Percentiles rank a stretch among this genome's conserved stretches.
Evolutionary conservation across 2,329 filamentous ascomycete species (phyloP).

Genomic region (Daldinia sp.): DNA sequence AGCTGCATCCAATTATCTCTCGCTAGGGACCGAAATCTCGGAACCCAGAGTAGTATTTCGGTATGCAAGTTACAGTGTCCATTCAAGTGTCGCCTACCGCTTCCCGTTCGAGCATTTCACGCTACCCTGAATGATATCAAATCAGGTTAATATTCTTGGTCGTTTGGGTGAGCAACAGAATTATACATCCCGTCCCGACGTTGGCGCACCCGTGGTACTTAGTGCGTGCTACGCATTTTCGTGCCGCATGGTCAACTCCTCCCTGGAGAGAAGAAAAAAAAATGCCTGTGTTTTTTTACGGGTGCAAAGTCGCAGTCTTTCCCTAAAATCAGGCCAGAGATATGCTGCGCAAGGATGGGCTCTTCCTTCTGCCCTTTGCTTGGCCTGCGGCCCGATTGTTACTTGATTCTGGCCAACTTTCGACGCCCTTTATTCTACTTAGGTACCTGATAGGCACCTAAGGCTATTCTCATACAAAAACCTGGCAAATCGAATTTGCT

Average conservation of each 20-base stretch:
- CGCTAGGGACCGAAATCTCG: conserved; percentile 24
- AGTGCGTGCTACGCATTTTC: conserved; percentile 7
- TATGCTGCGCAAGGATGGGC: conserved; percentile 14
- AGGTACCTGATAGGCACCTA: too few relatives aligned
- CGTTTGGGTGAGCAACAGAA: conserved; percentile 15
- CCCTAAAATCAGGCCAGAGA: conserved; percentile 7
- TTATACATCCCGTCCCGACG: conserved; percentile 26
- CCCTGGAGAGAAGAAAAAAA: neutral
- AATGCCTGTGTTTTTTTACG: neutral
- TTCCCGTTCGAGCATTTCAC: conserved; percentile 30
- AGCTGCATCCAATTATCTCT: conserved; percentile 6
- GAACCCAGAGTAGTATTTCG: conserved; percentile 25
- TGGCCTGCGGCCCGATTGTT: conserved; percentile 33
- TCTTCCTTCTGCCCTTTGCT: conserved; percentile 15
- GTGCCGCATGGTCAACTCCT: conserved; percentile 22
- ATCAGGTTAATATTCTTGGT: conserved; percentile 21
- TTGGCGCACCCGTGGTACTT: conserved; percentile 22
- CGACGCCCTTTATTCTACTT: neutral
- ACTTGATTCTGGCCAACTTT: conserved; percentile 30
- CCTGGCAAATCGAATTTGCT: conserved; percentile 12
- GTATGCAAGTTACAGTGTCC: conserved; percentile 29
- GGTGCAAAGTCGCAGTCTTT: conserved; percentile 10
- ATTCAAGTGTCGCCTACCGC: conserved; percentile 26
- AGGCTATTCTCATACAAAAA: too few relatives aligned
- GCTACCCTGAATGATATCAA: conserved; percentile 20